Percentiles rank a stretch among this genome's conserved stretches.
Conservation (phyloP, 495 filamentous ascomycete species). For the Ascobolus immersus region DNA sequence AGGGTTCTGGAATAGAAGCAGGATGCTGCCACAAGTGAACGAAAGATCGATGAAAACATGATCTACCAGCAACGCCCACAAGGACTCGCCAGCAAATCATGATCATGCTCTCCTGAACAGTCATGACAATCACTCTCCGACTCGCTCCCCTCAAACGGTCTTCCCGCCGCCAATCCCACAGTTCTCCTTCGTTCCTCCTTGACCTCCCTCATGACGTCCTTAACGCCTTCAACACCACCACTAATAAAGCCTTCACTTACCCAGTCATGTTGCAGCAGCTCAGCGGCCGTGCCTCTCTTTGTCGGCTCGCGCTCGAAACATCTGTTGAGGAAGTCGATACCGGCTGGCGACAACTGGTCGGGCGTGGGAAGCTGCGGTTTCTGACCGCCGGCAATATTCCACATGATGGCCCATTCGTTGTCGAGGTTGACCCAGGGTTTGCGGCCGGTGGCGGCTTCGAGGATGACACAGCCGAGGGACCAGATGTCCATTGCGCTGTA, state of each 20-base stretch:
- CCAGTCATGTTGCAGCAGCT: conserved; percentile 90
- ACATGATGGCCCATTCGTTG: conserved; percentile 99
- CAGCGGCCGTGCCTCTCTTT: conserved; percentile 54
- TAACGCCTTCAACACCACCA: no score
- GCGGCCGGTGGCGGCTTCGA: conserved; percentile 90
- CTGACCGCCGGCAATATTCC: conserved; percentile 95
- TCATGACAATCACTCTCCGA: no score
- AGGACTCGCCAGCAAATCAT: no score
- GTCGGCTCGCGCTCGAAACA: conserved; percentile 75
- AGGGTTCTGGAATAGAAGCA: no score
- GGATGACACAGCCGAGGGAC: conserved; percentile 88
- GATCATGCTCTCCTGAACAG: no score
- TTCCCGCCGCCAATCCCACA: no score
- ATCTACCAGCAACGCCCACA: no score
- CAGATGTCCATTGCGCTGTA: conserved; percentile 83
- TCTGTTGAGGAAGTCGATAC: conserved; percentile 65
- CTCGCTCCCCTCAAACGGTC: no score
- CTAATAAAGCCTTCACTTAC: conserved; percentile 49
- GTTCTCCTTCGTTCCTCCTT: no score
- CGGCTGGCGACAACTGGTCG: conserved; percentile 61
- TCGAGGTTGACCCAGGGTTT: conserved; percentile 92
- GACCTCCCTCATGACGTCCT: no score
- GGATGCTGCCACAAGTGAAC: no score
- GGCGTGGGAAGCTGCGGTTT: conserved; percentile 53
- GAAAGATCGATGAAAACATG: no score